Evolutionary conservation across 768 basidiomycete species (phyloP), one percentile per base, ranked within the genome.

Genomic region (Chalciporus pseudorubinellus): DNA sequence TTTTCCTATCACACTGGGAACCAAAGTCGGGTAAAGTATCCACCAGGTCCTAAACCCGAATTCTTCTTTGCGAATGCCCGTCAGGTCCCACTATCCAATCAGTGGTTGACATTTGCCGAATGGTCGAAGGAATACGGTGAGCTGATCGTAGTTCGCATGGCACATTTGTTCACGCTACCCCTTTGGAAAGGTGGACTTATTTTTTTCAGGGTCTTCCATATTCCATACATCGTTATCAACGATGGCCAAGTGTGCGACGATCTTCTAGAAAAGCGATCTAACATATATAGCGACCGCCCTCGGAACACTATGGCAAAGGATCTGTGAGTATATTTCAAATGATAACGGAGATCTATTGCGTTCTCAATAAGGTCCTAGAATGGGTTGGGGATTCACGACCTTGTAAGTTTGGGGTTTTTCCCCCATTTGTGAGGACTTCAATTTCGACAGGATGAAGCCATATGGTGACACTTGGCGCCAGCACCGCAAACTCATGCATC

Each of bases 351-450:
- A 8, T 33, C 8, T 10, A 13, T 14, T 18, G 12, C n/a, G 7
- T 34, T 11, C 10, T 28, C 24, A 2, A 14, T 14, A 7, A 14
- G 2, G 16, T 34, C 13, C 19, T 11, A 50, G 49, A 7, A 50
- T 50, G 26, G 49, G 49, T 7, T 50, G 42, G 49, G 49, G 49
- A 14, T 50, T 50, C 20, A 50, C 49, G 14, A 50, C 49, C n/a
- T 3, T 39, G 49, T 50, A 29, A 50, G 49, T 2, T 12, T 29
- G 39, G 28, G 34, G 39, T 7, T 39, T 29, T 34, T 14, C 16
- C 16, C 33, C 16, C 33, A 3, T n/a, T 16, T 34, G 33, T 13
- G 11, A 13, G 33, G 33, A 6, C 13, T 14, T 34, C 33, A 34
- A 16, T 34, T 7, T 34, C 8, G 33, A n/a, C 33, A 34, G 33